Evolutionary conservation across 768 basidiomycete species (phyloP), one percentile per base, ranked within the genome.

Genomic region (Leccinum rimulosum): DNA sequence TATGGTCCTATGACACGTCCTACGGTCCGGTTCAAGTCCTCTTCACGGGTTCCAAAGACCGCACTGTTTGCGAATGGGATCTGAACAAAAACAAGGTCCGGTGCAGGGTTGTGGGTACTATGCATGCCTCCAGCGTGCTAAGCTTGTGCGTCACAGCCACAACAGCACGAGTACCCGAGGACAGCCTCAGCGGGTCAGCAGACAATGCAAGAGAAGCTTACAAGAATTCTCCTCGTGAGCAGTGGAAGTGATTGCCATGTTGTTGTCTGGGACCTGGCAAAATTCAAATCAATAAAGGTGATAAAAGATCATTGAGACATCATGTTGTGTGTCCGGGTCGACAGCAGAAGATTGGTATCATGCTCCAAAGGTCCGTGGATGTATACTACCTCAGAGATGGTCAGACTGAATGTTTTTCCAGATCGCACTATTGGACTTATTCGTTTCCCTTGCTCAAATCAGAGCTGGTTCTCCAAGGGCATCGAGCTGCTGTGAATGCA

Each of bases 401-500:
- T 48, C 38, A 22, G 25, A 19, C 28, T 57, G 55, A 56, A 54
- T 30, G 31, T 38, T 52, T 15, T 14, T 28, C 57, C 60, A 90
- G 89, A 92, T 73, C 83, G 85, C 55, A 89, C 89, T 10, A 82
- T 92, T 50, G 89, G 57, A 84, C 82, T 3, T 93, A 91, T 72
- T 75, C 78, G 11, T 86, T 91, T 66, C 89, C 88, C 8, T 79
- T 79, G 54, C 74, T 93, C 50, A 74, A 71, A 36, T 80, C 81
- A 6, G 82, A 86, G 60, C 80, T 84, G 57, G 78, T 86, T 7
- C 75, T 93, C 50, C 74, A 77, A 56, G 85, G 84, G 8, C 90
- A 93, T 70, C 82, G 89, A 58, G 88, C 91, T 6, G 91, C 89
- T 11, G 90, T 92, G 56, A 92, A 92, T 59, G 88, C n/a, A n/a